Evolutionary conservation across 345 rosid species (phyloP), one percentile per base, ranked within the genome.

Genomic region (Populus pruinosa): DNA sequence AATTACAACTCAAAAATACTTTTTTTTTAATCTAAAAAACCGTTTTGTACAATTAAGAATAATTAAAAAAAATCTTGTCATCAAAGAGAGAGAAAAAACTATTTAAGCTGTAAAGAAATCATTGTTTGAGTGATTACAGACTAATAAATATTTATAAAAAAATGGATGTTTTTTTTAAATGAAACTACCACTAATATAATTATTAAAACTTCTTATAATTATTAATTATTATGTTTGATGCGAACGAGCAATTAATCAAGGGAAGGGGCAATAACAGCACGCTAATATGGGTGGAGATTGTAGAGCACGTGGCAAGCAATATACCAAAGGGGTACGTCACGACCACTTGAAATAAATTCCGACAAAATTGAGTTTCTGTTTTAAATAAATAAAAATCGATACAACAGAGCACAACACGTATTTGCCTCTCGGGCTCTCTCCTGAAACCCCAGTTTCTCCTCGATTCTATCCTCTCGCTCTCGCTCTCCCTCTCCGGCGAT

Each of bases 401-500:
- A 56, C 29, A n/a, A 69, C 72, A 39, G 1, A 25, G 17, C 25
- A 38, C 75, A 17, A 4, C 64, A 17, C 78, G 25, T 23, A 12
- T 41, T 44, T 38, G 4, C 6, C 69, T 2, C 68, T 21, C 14
- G 11, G 39, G 62, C 67, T 74, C 50, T 65, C 76, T 27, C 59
- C 64, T 25, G 20, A 18, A 12, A 49, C 71, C 5, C 27, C 64
- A 31, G 29, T 56, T 14, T 18, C 43, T 27, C 61, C 59, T 66
- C 25, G 20, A 29, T 18, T 14, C 12, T 62, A 17, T 3, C 35
- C 55, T 33, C 38, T 41, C 39, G 36, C 39, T 47, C 70, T 62
- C 6, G 39, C 36, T 18, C 20, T 17, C 79, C 85, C 36, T 18
- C 20, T 17, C 79, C 85, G 86, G 74, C 88, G 83, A 83, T 78